Evolutionary conservation across 2,329 filamentous ascomycete genomes (phyloP), one percentile per base, ranked within the genome.

Genomic region (Blumeriella jaapii): DNA sequence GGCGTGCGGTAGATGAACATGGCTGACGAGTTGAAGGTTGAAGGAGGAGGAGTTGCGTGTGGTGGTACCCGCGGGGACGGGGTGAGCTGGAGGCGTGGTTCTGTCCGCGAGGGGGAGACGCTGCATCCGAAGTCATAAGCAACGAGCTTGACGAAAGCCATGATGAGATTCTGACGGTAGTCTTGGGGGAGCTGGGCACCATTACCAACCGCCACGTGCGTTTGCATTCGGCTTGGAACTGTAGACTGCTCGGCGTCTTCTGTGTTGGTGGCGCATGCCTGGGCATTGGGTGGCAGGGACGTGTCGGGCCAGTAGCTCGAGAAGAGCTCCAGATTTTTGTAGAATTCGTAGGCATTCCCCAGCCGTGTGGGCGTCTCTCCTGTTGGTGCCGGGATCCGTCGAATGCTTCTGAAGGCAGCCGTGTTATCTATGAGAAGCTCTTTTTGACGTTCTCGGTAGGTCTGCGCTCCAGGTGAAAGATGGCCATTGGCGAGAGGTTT

Each of bases 51-150:
- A 9, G 33, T 29, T 17, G 33, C 10, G 23, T 24, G 16, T 11
- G 33, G 26, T 7, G 31, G 32, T 29, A 27, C 26, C 35, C 32
- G 20, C 16, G 27, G 42, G 51, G 40, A 34, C n/a, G 51, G 47
- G 3, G 44, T 47, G 12, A 78, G 54, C 29, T 75, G 65, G 13
- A 79, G 59, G 2, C 74, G 65, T 7, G 74, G 74, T 47, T 79
- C 74, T 15, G 63, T 60, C 25, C 73, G 66, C 11, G 74, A 60
- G 16, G 67, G 61, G 2, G 63, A 61, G 31, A 76, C 67, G 45
- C 69, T 78, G 55, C 74, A 78, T 32, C 72, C 70, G 54, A 78
- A 79, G 43, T 78, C 73, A 48, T 78, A 79, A 12, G 72, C 66
- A 11, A 79, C 65, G 4, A 79, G 64, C 53, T 78, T 78, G 37